phyloP scores from a whole-genome alignment of 2,329 filamentous ascomycete genomes.

The Ascochyta rabiei region DNA sequence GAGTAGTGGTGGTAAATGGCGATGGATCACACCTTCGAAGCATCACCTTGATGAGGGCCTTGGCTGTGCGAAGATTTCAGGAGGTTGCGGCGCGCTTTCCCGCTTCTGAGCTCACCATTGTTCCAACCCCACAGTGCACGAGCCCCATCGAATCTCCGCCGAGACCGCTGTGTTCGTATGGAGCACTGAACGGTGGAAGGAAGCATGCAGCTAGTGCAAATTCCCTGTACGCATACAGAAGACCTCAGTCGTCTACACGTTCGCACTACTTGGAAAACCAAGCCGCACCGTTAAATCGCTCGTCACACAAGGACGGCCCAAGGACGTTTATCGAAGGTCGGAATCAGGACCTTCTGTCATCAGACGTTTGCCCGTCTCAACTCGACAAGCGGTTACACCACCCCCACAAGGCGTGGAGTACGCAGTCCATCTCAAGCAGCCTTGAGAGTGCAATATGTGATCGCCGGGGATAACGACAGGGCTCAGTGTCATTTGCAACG shows the following conservation, averaged over 20 bases:
- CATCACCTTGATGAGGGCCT: conserved; percentile 29
- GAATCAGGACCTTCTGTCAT: background rate
- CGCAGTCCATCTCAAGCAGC: background rate
- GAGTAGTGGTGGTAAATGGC: background rate
- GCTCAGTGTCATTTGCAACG: background rate
- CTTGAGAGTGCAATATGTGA: background rate
- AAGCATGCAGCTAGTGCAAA: conserved; percentile 34
- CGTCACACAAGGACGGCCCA: background rate
- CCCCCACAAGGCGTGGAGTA: background rate
- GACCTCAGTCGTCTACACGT: conserved; percentile 1
- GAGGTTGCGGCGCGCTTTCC: conserved; percentile 4
- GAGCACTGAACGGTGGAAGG: conserved; percentile 15
- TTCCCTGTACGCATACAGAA: conserved; percentile 28
- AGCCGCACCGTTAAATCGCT: background rate
- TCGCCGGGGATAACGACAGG: background rate
- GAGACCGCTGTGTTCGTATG: conserved; percentile 13
- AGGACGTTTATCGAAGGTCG: background rate
- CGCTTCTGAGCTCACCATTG: conserved; percentile 2
- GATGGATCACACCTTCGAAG: conserved; percentile 3
- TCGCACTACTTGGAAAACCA: background rate
- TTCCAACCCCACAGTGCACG: conserved; percentile 16
- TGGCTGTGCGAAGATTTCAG: conserved; percentile 17
- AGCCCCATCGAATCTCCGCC: conserved; percentile 3
- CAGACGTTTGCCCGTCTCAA: background rate
- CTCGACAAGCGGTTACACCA: background rate